Conservation (phyloP, 495 filamentous ascomycete species). For the Podospora anserina region DNA sequence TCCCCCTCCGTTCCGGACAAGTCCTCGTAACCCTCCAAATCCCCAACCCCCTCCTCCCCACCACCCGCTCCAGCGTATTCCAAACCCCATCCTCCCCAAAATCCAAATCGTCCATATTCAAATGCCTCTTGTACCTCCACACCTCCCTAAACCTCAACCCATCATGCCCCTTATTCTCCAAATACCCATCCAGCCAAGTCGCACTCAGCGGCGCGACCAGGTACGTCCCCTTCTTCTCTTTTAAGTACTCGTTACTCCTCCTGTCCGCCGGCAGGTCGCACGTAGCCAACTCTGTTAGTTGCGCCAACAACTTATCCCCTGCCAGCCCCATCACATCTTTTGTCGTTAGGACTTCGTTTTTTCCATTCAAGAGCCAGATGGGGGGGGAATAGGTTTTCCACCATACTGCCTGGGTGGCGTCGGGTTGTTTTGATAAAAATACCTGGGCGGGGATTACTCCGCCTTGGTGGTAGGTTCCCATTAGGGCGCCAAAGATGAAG, state of each 20-base stretch:
- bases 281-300: conserved; percentile 54
- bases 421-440: conserved; percentile 55
- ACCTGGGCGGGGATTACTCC: conserved; percentile 82
- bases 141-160: conserved; percentile 59
- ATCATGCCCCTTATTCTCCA: conserved; percentile 44
- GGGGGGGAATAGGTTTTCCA: conserved; percentile 98
- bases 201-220: conserved; percentile 70
- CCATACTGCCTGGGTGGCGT: conserved; percentile 75
- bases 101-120: conserved; percentile 92
- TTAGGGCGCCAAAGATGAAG: conserved; percentile 67
- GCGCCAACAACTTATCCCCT: conserved; percentile 56
- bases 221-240: conserved; percentile 55
- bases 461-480: conserved; percentile 93
- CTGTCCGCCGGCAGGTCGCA: conserved; percentile 56
- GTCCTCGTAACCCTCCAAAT: conserved; percentile 72
- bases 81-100: conserved; percentile 79
- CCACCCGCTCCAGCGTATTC: conserved; percentile 67
- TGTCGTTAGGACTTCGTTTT: conserved; percentile 64
- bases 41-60: conserved; percentile 75
- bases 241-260: conserved; percentile 48
- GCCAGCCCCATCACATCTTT: conserved; percentile 79
- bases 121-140: conserved; percentile 69
- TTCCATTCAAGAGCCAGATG: conserved; percentile 81
- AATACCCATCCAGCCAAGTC: conserved; percentile 64
- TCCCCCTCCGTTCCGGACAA: conserved; percentile 26